These are phyloP conservation scores for Fusarium scirpi DNA, from an alignment of 2,329 filamentous ascomycete species.

Conservation along the genomic window DNA sequence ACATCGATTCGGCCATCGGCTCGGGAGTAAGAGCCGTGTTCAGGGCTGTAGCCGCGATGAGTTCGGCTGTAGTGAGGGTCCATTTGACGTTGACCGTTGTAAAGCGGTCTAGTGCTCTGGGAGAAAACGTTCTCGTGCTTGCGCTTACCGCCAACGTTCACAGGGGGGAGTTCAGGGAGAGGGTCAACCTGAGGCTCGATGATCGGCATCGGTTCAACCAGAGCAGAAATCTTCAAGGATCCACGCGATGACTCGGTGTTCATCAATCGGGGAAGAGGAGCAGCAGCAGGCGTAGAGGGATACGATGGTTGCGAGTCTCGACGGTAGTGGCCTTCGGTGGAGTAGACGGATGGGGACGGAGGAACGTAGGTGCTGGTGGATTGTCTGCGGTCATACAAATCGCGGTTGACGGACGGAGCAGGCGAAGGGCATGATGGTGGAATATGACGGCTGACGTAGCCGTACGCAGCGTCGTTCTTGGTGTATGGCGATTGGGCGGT, in stretches of 20 bases:
- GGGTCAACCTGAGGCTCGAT: conserved; percentile 53
- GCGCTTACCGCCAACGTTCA: conserved; percentile 52
- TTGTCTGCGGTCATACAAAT: conserved; percentile 54
- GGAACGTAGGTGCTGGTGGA: conserved; percentile 54
- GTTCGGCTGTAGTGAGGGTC: conserved; percentile 49
- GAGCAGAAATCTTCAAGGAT: conserved; percentile 53
- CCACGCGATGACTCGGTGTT: conserved; percentile 49
- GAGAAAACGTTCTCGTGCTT: conserved; percentile 54
- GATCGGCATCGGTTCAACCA: conserved; percentile 52
- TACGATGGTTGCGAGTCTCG: conserved; percentile 50
- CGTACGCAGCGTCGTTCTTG: conserved; percentile 56
- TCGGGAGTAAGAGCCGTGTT: conserved; percentile 51
- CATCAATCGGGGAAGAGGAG: conserved; percentile 44
- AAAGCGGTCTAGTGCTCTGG: conserved; percentile 49
- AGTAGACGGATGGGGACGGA: conserved; percentile 53
- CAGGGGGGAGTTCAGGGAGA: conserved; percentile 41
- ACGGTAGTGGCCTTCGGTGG: conserved; percentile 47
- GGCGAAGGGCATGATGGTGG: conserved; percentile 51
- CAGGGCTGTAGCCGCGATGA: conserved; percentile 44
- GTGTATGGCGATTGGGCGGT: conserved; percentile 57
- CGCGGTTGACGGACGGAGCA: conserved; percentile 48
- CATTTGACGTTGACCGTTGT: conserved; percentile 54
- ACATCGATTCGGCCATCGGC: conserved; percentile 52
- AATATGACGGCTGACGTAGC: conserved; percentile 47
- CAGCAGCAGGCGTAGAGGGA: conserved; percentile 44